Percentiles rank a stretch among this genome's conserved stretches.
These are phyloP conservation scores for Leccinum pallidistipes DNA, from an alignment of 1,284 basidiomycete species.

Conservation along the genomic window DNA sequence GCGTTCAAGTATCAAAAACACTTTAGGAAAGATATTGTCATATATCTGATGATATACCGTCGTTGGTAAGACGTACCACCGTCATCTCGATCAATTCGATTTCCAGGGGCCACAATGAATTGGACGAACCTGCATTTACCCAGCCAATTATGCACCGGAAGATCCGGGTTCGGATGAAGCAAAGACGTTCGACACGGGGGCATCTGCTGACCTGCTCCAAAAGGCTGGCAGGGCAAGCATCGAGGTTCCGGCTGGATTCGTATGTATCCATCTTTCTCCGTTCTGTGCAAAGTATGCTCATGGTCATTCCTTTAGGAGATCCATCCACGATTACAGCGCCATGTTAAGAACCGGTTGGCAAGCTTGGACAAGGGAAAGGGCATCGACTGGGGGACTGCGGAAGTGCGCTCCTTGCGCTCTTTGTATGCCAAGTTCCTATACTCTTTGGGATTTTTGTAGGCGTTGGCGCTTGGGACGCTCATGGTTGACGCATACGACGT, in stretches of 20 bases:
- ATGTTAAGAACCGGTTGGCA: conserved; percentile 76
- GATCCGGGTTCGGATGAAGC: conserved; percentile 66
- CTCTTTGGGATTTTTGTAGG: conserved; percentile 39
- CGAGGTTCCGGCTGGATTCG: conserved; percentile 71
- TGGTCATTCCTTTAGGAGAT: conserved; percentile 52
- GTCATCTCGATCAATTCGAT: background rate
- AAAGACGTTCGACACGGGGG: conserved; percentile 68
- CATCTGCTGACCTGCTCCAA: conserved; percentile 49
- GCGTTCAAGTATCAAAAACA: conserved; percentile 83
- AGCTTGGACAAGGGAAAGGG: conserved; percentile 69
- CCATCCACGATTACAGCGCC: conserved; percentile 76
- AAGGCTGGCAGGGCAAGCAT: conserved; percentile 72
- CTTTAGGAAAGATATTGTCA: conserved; percentile 86
- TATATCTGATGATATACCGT: conserved; percentile 87
- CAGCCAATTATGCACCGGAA: conserved; percentile 88
- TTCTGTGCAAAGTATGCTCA: background rate
- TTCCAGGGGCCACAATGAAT: conserved; percentile 80
- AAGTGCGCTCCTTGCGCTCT: conserved; percentile 45
- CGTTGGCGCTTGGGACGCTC: conserved; percentile 83
- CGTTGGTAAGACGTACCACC: conserved; percentile 54
- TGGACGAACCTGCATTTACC: conserved; percentile 89
- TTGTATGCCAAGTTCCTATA: background rate
- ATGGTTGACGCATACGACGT: conserved; percentile 80
- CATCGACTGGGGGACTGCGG: conserved; percentile 87
- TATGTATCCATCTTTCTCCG: conserved; percentile 38